phyloP scores from a whole-genome alignment of 2,329 filamentous ascomycete genomes.

The Neospermospora avenae region DNA sequence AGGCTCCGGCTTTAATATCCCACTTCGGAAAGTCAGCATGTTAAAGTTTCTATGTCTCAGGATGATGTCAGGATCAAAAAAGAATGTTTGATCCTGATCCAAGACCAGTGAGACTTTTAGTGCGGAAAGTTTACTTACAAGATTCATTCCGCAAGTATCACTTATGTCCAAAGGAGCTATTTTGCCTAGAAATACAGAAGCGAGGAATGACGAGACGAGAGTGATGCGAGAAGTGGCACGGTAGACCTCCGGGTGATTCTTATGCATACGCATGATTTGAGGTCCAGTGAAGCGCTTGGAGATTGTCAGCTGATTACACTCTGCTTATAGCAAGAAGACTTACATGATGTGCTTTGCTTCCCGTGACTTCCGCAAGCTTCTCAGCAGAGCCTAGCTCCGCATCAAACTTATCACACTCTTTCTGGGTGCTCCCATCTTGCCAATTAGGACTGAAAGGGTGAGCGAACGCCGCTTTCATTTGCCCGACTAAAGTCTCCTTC shows the following conservation, averaged over 20 bases:
- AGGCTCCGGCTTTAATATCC: constrained; percentile 74
- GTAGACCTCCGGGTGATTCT: constrained; percentile 79
- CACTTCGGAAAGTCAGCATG: too few species aligned
- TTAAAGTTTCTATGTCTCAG: too few species aligned
- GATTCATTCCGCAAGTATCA: constrained; percentile 90
- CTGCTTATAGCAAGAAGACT: constrained; percentile 34
- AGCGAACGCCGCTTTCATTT: constrained; percentile 70
- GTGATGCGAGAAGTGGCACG: constrained; percentile 79
- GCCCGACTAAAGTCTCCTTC: constrained; percentile 62
- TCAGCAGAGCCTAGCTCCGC: constrained; percentile 61
- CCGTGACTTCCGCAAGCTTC: constrained; percentile 73
- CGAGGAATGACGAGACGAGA: constrained; percentile 91
- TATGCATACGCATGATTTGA: constrained; percentile 86
- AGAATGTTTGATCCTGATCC: too few species aligned
- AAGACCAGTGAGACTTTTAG: too few species aligned
- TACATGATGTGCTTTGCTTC: constrained; percentile 93
- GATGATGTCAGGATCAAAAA: too few species aligned
- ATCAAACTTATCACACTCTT: constrained; percentile 88
- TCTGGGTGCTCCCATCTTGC: constrained; percentile 95
- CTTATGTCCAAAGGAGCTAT: constrained; percentile 90
- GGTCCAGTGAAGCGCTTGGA: constrained; percentile 91
- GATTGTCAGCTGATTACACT: constrained; percentile 12
- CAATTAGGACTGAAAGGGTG: constrained; percentile 91
- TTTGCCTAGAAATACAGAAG: constrained; percentile 80
- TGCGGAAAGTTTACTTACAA: too few species aligned